phyloP scores from a whole-genome alignment of 768 basidiomycete genomes.

The Strobilomyces confusus region DNA sequence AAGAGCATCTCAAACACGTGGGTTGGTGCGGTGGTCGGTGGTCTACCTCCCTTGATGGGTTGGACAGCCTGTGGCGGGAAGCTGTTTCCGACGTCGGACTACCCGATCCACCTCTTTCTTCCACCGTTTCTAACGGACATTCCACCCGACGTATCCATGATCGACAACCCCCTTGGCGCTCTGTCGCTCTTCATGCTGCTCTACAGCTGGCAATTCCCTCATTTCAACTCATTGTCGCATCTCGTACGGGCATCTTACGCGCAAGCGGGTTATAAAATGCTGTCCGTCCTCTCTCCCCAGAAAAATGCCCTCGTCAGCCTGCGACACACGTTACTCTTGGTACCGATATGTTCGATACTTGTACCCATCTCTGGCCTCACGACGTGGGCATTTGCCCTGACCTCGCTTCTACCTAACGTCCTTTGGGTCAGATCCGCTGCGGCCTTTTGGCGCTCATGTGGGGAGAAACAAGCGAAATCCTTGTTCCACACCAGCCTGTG shows the following conservation, averaged over 20 bases:
- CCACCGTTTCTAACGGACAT: conserved; percentile 51
- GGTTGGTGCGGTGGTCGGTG: conserved; percentile 92
- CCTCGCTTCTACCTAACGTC: conserved; percentile 70
- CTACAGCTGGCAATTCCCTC: conserved; percentile 98
- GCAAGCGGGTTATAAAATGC: conserved; percentile 91
- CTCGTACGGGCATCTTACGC: conserved; percentile 86
- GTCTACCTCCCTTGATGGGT: conserved; percentile 92
- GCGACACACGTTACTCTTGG: conserved; percentile 72
- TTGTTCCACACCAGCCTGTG: conserved; percentile 82
- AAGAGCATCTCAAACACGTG: conserved; percentile 83
- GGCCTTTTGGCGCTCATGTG: conserved; percentile 66
- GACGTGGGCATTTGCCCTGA: conserved; percentile 84
- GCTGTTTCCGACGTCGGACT: conserved; percentile 58
- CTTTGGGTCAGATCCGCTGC: conserved; percentile 66
- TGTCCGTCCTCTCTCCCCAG: conserved; percentile 70
- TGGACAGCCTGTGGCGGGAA: conserved; percentile 93
- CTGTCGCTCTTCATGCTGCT: conserved; percentile 78
- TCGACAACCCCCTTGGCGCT: conserved; percentile 81
- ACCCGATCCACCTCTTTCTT: conserved; percentile 58
- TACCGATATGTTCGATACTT: conserved; percentile 75
- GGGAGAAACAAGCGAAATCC: conserved; percentile 72
- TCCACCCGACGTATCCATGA: conserved; percentile 42
- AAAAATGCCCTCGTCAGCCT: conserved; percentile 85
- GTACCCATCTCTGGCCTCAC: conserved; percentile 89
- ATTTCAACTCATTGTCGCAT: conserved; percentile 93